A percentile compares a stretch with the other conserved stretches of the same genome.
Conservation (phyloP, 2,329 filamentous ascomycete genomes). For the Aspergillus sergii region DNA sequence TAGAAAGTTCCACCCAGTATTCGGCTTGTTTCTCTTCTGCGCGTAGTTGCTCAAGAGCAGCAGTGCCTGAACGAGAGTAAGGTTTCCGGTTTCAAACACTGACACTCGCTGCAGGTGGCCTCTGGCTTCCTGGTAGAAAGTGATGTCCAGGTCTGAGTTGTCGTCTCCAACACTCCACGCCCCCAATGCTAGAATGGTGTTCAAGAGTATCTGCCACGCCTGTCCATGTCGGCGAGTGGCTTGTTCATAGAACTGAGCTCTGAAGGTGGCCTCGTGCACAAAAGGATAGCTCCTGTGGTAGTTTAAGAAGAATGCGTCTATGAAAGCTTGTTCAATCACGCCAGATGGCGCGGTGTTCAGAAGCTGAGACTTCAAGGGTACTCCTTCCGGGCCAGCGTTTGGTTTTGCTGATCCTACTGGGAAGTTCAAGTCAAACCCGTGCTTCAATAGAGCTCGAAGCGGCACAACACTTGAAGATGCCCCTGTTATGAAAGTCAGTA, state of each 20-base stretch:
- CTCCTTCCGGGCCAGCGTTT: constrained; percentile 23
- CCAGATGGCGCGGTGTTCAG: constrained; percentile 41
- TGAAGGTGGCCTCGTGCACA: constrained; percentile 51
- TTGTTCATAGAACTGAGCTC: constrained; percentile 50
- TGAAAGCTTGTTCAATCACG: constrained; percentile 43
- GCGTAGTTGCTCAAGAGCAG: constrained; percentile 53
- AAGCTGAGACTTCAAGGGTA: constrained; percentile 42
- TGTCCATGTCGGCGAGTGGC: constrained; percentile 45
- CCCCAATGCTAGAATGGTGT: constrained; percentile 50
- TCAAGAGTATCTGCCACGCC: constrained; percentile 50
- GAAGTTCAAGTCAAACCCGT: constrained; percentile 44
- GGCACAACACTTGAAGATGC: constrained; percentile 45
- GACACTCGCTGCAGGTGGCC: constrained; percentile 48
- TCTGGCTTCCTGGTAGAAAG: constrained; percentile 51
- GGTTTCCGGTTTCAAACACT: constrained; percentile 52
- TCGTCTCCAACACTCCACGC: constrained; percentile 47
- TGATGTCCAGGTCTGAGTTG: constrained; percentile 47
- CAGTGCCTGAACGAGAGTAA: constrained; percentile 53
- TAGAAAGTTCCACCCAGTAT: constrained; percentile 53
- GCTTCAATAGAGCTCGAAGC: constrained; percentile 40
- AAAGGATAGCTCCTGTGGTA: constrained; percentile 53
- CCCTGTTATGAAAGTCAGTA: constrained; percentile 24
- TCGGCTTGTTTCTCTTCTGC: constrained; percentile 55
- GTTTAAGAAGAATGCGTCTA: constrained; percentile 50
- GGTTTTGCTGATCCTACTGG: constrained; percentile 32